Evolutionary conservation across 2,329 filamentous ascomycete species (phyloP).

Genomic region (Venturia aucupariae): DNA sequence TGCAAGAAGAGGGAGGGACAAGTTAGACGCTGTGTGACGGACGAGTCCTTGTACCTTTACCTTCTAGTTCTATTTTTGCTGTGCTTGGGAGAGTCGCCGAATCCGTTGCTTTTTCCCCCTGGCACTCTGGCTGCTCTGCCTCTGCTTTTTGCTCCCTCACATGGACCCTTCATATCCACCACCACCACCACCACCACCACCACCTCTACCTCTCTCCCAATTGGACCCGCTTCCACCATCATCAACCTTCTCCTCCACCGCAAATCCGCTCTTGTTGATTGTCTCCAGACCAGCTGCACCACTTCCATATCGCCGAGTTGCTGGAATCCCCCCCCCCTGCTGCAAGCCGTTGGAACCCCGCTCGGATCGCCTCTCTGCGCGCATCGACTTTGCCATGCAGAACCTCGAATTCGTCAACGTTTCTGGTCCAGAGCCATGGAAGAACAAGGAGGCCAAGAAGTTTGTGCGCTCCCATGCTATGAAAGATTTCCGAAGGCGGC

Average conservation of each 20-base stretch:
- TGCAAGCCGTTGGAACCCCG: not conserved
- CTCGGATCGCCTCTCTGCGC: not conserved
- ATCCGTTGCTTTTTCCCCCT: too few species aligned
- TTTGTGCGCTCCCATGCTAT: conserved; percentile 14
- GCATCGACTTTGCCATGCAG: conserved; percentile 2
- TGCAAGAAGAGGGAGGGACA: too few species aligned
- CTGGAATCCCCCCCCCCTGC: not conserved
- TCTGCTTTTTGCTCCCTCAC: not conserved
- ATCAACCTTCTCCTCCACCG: conserved; percentile 1
- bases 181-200: too few species aligned
- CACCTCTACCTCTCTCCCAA: too few species aligned
- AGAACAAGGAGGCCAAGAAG: conserved; percentile 13
- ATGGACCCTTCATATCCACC: not conserved
- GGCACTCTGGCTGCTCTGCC: too few species aligned
- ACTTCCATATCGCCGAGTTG: not conserved
- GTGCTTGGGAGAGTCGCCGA: too few species aligned
- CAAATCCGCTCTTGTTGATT: not conserved
- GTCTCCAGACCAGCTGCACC: not conserved
- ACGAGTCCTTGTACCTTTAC: not conserved
- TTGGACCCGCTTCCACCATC: not conserved
- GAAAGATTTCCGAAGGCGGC: conserved; percentile 9
- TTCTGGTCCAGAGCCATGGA: conserved; percentile 12
- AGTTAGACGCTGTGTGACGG: not conserved
- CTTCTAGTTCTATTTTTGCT: too few species aligned
- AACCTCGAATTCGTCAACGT: conserved; percentile 13